Percentiles rank a stretch among this genome's conserved stretches.
These are phyloP conservation scores for Gossypium bickii DNA, from an alignment of 345 rosid genomes.

Conservation along the genomic window DNA sequence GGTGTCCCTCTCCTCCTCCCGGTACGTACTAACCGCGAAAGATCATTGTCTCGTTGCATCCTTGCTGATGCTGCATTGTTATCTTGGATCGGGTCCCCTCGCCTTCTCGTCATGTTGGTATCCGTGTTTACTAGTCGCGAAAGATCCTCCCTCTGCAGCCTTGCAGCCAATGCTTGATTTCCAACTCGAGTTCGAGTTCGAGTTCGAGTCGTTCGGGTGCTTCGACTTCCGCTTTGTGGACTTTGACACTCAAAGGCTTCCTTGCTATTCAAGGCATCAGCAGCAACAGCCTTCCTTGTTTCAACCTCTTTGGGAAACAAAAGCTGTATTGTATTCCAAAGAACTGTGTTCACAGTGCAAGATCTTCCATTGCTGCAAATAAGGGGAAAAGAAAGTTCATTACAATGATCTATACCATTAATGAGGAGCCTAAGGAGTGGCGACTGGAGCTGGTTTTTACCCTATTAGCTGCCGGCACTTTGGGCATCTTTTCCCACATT, in stretches of 20 bases:
- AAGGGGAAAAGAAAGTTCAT: not conserved
- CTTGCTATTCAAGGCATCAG: constrained; percentile 18
- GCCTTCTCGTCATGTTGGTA: constrained; percentile 30
- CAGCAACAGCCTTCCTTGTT: constrained; percentile 53
- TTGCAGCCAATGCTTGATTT: constrained; percentile 49
- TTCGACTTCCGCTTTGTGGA: constrained; percentile 15
- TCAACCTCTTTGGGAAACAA: constrained; percentile 83
- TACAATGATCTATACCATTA: not conserved
- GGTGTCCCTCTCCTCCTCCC: constrained; percentile 37
- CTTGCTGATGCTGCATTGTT: constrained; percentile 65
- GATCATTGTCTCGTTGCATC: constrained; percentile 58
- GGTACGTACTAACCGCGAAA: constrained; percentile 36
- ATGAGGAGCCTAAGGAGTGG: not conserved
- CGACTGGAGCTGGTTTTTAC: constrained; percentile 14
- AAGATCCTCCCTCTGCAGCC: constrained; percentile 71
- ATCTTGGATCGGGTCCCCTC: constrained; percentile 45
- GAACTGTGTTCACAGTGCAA: constrained; percentile 85
- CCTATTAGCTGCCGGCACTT: constrained; percentile 88
- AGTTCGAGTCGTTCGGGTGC: constrained; percentile 12
- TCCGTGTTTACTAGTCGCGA: constrained; percentile 34
- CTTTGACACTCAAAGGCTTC: constrained; percentile 23
- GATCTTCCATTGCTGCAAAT: constrained; percentile 71
- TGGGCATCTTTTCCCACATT: constrained; percentile 90
- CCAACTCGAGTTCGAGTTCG: constrained; percentile 31
- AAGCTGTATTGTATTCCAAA: constrained; percentile 98